Evolutionary conservation across 257 asterid genomes (phyloP), one percentile per base, ranked within the genome.

Genomic region (Paulownia fortunei): DNA sequence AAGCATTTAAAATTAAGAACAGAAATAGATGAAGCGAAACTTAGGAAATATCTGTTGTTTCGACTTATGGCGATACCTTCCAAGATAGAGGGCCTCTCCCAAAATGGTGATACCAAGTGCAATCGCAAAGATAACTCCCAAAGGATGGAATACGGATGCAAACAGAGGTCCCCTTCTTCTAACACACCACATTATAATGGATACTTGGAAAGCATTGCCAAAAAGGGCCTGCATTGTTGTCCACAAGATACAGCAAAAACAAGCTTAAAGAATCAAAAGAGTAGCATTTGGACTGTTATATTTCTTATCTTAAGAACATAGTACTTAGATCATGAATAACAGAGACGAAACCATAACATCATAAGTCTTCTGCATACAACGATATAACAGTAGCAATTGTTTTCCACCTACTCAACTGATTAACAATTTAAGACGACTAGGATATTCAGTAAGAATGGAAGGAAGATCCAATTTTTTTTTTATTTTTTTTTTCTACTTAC

Each of bases 161-260:
- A 92, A 92, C 47, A 92, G 74, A 69, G 97, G 97, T 0, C 97
- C 96, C 75, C 41, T 86, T 75, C 82, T 87, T 51, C 84, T 83
- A 69, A 90, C 75, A 66, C 96, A 92, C 97, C 97, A 90, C 77
- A 89, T 70, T 15, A 58, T 18, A 2, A 92, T 79, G 4, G 89
- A 56, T 8, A 88, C 82, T 88, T 88, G 96, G 66, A 92, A 92
- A 1, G 79, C 89, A 80, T 81, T 87, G 46, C 96, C 97, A 76
- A 90, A 92, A 0, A 85, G 37, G 24, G 84, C 94, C 96, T 92
- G 80, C 73, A 70, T 66, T 52, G 3, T 39, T 54, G 6, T 23
- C 7, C 39, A 64, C 8, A 39, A 54, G 3, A 36, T 24, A 36
- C 5, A 34, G 1, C 11, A 15, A 27, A 59, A 16, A 13, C 42